phyloP scores from a whole-genome alignment of 1,284 basidiomycete genomes.

The Wolfiporia cocos region DNA sequence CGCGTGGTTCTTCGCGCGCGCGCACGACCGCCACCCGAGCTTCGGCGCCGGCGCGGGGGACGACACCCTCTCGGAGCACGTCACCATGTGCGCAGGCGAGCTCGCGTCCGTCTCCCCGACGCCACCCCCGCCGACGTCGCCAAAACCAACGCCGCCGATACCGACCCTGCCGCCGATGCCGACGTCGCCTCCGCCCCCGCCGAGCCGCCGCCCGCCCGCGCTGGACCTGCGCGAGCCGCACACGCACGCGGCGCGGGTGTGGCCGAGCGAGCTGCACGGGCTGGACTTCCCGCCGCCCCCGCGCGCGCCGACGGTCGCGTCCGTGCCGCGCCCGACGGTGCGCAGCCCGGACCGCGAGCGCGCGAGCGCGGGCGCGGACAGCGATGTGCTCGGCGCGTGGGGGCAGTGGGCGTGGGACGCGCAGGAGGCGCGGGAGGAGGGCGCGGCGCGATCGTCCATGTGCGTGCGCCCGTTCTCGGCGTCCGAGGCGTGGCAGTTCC shows the following conservation, averaged over 20 bases:
- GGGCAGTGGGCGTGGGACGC: slow-evolving; percentile 34
- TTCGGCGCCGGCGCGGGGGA: too few species aligned
- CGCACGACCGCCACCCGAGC: too few species aligned
- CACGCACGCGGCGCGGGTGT: slow-evolving; percentile 12
- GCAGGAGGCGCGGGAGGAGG: slow-evolving; percentile 15
- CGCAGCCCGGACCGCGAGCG: slow-evolving; percentile 9
- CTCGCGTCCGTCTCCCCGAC: too few species aligned
- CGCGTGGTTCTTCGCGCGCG: too few species aligned
- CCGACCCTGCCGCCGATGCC: too few species aligned
- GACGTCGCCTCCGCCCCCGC: too few species aligned
- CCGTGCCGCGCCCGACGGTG: slow-evolving; percentile 12
- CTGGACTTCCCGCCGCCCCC: slow-evolving; percentile 12
- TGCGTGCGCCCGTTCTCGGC: slow-evolving; percentile 59
- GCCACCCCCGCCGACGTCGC: too few species aligned
- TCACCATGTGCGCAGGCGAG: too few species aligned
- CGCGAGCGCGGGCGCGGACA: slow-evolving; percentile 16
- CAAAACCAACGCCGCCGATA: too few species aligned
- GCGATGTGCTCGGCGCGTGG: slow-evolving; percentile 30
- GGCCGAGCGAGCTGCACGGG: slow-evolving; percentile 15
- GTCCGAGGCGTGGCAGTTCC: slow-evolving; percentile 60
- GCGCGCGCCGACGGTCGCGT: slow-evolving; percentile 10
- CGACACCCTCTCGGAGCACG: too few species aligned
- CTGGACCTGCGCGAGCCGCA: too few species aligned
- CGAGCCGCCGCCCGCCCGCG: too few species aligned
- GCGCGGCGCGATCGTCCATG: slow-evolving; percentile 31